These are phyloP conservation scores for Carallia brachiata DNA, from an alignment of 345 rosid species.

Conservation along the genomic window DNA sequence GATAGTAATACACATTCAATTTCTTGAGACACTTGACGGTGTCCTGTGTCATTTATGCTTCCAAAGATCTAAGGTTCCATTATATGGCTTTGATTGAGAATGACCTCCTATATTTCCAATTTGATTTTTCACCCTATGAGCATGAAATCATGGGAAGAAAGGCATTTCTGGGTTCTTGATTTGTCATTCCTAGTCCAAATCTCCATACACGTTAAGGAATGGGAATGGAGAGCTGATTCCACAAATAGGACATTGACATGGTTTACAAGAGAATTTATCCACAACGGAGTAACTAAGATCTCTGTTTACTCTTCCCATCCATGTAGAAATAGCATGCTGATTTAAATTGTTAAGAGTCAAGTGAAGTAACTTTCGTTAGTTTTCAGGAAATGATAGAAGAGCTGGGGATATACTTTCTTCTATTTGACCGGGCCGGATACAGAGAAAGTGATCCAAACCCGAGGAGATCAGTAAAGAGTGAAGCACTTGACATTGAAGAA, in stretches of 20 bases:
- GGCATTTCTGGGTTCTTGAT: too few species aligned
- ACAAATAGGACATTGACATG: too few species aligned
- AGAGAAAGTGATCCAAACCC: slow-evolving; percentile 84
- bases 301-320: background rate
- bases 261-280: too few species aligned
- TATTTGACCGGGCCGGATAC: slow-evolving; percentile 85
- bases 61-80: background rate
- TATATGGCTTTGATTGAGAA: too few species aligned
- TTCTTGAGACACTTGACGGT: background rate
- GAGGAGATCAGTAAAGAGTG: slow-evolving; percentile 64
- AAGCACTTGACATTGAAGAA: slow-evolving; percentile 72
- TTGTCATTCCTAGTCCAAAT: too few species aligned
- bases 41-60: background rate
- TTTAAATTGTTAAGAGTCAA: background rate
- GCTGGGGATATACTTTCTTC: slow-evolving; percentile 61
- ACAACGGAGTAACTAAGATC: too few species aligned
- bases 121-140: too few species aligned
- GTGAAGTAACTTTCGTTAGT: slow-evolving; percentile 24
- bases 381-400: slow-evolving; percentile 71
- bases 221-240: too few species aligned
- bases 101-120: too few species aligned
- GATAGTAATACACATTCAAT: background rate
- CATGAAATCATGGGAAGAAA: too few species aligned
- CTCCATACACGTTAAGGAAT: too few species aligned
- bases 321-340: background rate